Percentiles rank a stretch among this genome's conserved stretches.
phyloP scores from a whole-genome alignment of 345 rosid genomes.

The Lumnitzera racemosa region DNA sequence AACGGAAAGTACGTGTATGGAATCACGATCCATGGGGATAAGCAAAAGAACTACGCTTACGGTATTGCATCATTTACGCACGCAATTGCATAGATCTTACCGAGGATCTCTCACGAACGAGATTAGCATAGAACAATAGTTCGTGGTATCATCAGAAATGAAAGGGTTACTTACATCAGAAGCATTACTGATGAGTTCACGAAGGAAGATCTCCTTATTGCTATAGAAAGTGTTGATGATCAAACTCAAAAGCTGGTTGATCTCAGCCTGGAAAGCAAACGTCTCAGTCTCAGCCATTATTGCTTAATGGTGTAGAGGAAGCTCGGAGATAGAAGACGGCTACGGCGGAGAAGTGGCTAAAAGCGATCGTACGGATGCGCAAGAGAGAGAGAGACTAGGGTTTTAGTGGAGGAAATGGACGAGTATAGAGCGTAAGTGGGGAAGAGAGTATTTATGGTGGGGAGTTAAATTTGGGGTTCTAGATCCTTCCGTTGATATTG shows the following conservation, averaged over 20 bases:
- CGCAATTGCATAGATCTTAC: too few relatives aligned
- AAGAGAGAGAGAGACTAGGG: background rate
- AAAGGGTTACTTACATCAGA: background rate
- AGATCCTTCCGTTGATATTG: background rate
- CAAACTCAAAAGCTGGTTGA: background rate
- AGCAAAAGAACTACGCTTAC: too few relatives aligned
- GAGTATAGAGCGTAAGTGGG: background rate
- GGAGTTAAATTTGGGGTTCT: background rate
- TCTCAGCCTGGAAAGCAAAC: conserved; percentile 4
- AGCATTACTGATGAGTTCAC: conserved; percentile 1
- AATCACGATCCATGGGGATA: too few relatives aligned
- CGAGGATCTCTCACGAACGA: too few relatives aligned
- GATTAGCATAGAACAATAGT: too few relatives aligned
- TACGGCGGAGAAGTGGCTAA: background rate
- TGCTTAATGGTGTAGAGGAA: background rate
- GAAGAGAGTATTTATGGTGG: background rate
- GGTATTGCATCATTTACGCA: too few relatives aligned
- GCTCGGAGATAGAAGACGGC: background rate
- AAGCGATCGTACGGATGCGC: background rate
- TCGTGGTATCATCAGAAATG: background rate
- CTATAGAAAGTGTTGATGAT: conserved; percentile 3
- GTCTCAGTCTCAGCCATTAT: conserved; percentile 1
- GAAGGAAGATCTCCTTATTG: conserved; percentile 5
- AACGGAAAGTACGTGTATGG: too few relatives aligned
- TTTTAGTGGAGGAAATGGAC: too few relatives aligned